phyloP scores from a whole-genome alignment of 73 alveolate genomes.

The Paramecium sexaurelia region DNA sequence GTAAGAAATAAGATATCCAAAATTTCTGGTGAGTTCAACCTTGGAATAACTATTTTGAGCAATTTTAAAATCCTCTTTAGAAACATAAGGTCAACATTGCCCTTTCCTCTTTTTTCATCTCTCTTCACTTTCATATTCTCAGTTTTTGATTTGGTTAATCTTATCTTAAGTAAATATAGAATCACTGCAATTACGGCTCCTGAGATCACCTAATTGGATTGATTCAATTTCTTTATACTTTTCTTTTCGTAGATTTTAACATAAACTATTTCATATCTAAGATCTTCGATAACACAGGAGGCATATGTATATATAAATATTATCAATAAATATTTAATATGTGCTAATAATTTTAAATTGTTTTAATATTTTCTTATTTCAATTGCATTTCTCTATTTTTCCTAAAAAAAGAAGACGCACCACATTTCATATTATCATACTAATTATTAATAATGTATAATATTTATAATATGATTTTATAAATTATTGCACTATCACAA shows the following conservation, averaged over 20 bases:
- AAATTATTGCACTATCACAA: not conserved
- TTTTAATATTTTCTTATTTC: not conserved
- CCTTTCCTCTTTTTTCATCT: conserved; percentile 72
- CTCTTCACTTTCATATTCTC: conserved; percentile 57
- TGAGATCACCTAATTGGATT: not conserved
- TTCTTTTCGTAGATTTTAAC: conserved; percentile 5
- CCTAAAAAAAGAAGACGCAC: not conserved
- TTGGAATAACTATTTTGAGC: conserved; percentile 83
- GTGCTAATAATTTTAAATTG: not conserved
- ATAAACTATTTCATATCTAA: conserved; percentile 10
- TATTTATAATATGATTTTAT: not conserved
- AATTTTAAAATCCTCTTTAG: conserved; percentile 71
- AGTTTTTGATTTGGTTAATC: conserved; percentile 48
- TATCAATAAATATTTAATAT: not conserved
- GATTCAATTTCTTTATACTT: not conserved
- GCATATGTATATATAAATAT: not conserved
- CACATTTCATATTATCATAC: not conserved
- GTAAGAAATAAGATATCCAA: conserved; percentile 70
- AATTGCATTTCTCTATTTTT: not conserved
- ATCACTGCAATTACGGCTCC: conserved; percentile 29
- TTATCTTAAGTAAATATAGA: conserved; percentile 4
- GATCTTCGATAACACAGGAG: conserved; percentile 18
- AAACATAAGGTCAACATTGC: conserved; percentile 84
- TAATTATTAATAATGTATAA: not conserved
- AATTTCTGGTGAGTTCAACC: conserved; percentile 71